Evolutionary conservation across 495 filamentous ascomycete genomes (phyloP).

Genomic region (Tirmania nivea): DNA sequence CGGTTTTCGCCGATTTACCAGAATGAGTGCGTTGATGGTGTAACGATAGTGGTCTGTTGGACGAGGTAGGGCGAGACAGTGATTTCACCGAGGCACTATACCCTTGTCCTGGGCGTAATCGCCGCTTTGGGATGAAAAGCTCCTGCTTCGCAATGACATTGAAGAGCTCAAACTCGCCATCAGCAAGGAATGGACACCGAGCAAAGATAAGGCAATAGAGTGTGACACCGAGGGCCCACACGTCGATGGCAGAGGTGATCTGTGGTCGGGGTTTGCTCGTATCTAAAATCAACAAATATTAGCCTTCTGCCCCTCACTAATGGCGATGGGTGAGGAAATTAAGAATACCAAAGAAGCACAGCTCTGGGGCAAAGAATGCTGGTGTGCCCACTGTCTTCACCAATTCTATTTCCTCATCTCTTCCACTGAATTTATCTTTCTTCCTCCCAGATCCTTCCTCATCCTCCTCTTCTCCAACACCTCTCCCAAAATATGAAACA

Average conservation of each 20-base stretch:
- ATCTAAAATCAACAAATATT: slow-evolving; percentile 5
- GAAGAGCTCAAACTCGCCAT: slow-evolving; percentile 80
- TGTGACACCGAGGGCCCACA: slow-evolving; percentile 92
- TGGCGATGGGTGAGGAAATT: slow-evolving; percentile 12
- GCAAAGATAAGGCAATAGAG: slow-evolving; percentile 89
- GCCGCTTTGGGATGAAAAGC: slow-evolving; percentile 60
- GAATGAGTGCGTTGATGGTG: slow-evolving; percentile 10
- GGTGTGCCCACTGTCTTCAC: slow-evolving; percentile 96
- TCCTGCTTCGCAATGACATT: slow-evolving; percentile 74
- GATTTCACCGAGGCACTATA: slow-evolving; percentile 3
- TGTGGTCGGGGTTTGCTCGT: slow-evolving; percentile 22
- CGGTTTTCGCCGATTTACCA: slow-evolving; percentile 30
- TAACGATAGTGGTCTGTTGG: background rate
- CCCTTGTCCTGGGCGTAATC: slow-evolving; percentile 34
- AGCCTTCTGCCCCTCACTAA: slow-evolving; percentile 18
- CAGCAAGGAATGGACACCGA: slow-evolving; percentile 74
- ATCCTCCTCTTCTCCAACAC: slow-evolving; percentile 51
- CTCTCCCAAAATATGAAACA: slow-evolving; percentile 83
- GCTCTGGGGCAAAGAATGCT: slow-evolving; percentile 90
- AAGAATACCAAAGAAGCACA: slow-evolving; percentile 46
- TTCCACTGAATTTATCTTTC: background rate
- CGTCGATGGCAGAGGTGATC: slow-evolving; percentile 62
- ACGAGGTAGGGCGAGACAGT: background rate
- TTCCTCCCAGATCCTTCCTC: slow-evolving; percentile 35
- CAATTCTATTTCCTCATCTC: slow-evolving; percentile 71